Base-by-base conservation (phyloP, 225 moss, liverwort and hornwort species). In the Bryum argenteum region DNA sequence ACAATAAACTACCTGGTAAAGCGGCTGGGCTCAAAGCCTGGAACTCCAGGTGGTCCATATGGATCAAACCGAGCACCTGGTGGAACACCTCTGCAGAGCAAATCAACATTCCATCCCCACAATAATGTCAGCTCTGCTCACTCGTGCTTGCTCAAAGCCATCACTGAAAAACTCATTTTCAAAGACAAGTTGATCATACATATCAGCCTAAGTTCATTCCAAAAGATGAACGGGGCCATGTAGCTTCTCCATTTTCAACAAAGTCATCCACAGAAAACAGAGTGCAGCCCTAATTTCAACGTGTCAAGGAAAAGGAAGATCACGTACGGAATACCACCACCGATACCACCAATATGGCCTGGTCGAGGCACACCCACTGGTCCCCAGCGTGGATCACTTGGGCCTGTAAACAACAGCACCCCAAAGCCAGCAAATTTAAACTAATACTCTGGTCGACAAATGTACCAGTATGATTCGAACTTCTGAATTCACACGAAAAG, bases 1-100 rank as follows among this genome's bases (percentile, higher is more conserved):
- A 57, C 18, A 40, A 54, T 24, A 13, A 10, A 53, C 15, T 80
- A 89, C 89, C 89, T 86, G 39, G 81, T 77, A 66, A 86, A 89
- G 72, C 89, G 83, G 53, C 66, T 77, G 23, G 86, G 83, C 57
- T 89, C 89, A 75, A 89, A 89, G 15, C 89, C 89, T 73, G 89
- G 89, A 15, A 89, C 70, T 44, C 83, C 89, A 69, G 89, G 89
- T 66, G 89, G 86, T 65, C 89, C 89, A 63, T 79, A 86, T 28
- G 89, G 89, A 67, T 89, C 89, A 73, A 84, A 89, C 58, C 89
- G 79, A 18, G 89, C 89, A 70, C 89, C 89, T 22, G 89, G 89
- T 40, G 79, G 86, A 66, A 89, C 77, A 61, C 86, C 89, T 80
- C 86, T 86, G 80, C 71, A 80, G 3, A 62, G 9, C 23, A 48